These are phyloP conservation scores for Saccharomycopsis malanga DNA, from an alignment of 805 yeast species.

Conservation along the genomic window DNA sequence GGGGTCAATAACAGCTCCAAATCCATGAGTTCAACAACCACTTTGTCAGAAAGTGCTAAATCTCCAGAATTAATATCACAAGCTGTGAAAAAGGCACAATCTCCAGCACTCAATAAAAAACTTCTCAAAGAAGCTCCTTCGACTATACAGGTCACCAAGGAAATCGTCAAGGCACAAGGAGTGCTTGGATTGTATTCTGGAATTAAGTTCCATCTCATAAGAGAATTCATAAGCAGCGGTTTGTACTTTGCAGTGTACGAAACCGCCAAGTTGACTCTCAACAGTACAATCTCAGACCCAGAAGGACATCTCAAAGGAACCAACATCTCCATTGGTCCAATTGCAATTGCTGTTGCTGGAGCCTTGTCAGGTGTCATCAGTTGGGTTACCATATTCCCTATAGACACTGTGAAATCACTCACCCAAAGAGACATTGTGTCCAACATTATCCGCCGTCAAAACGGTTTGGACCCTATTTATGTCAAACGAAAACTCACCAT, in stretches of 20 bases:
- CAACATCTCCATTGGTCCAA: constrained; percentile 30
- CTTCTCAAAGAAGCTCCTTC: neutral
- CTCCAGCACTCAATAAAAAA: constrained; percentile 26
- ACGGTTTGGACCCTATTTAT: constrained; percentile 37
- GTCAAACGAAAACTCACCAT: constrained; percentile 30
- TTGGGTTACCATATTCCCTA: constrained; percentile 71
- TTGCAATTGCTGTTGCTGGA: constrained; percentile 61
- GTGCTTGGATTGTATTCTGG: constrained; percentile 65
- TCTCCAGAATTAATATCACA: neutral
- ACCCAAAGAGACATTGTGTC: constrained; percentile 69
- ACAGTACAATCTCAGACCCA: constrained; percentile 27
- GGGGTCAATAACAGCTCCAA: neutral
- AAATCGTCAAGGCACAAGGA: constrained; percentile 56
- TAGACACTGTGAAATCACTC: constrained; percentile 73
- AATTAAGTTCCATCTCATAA: constrained; percentile 51
- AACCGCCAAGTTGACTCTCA: constrained; percentile 44
- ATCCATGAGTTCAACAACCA: too few relatives aligned
- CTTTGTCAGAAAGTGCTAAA: neutral
- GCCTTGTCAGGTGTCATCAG: constrained; percentile 69
- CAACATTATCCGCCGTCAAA: constrained; percentile 48
- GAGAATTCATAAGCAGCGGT: constrained; percentile 69
- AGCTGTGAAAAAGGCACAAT: neutral
- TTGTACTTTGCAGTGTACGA: constrained; percentile 73
- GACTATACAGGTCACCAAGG: constrained; percentile 41
- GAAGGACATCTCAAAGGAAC: constrained; percentile 31